These are phyloP conservation scores for Aspergillus sp. DNA, from an alignment of 2,329 filamentous ascomycete species.

Conservation along the genomic window DNA sequence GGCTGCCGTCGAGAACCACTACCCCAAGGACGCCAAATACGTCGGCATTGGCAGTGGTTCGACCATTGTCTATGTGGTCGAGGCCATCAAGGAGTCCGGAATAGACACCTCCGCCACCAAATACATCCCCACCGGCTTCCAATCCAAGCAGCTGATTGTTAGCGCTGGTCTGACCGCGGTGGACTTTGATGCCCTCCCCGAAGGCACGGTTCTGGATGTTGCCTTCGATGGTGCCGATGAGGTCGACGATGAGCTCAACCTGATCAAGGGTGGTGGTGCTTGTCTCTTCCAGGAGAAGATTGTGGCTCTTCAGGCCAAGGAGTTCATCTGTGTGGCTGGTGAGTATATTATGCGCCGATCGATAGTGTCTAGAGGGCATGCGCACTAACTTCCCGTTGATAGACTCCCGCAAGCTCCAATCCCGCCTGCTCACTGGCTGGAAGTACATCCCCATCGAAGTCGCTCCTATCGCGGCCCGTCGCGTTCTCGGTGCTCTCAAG, in stretches of 20 bases:
- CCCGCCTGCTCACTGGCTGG: slow-evolving; percentile 74
- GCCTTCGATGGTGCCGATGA: slow-evolving; percentile 97
- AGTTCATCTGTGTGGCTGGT: slow-evolving; percentile 87
- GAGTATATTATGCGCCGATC: slow-evolving; percentile 30
- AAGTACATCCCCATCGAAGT: slow-evolving; percentile 90
- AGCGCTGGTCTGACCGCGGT: slow-evolving; percentile 74
- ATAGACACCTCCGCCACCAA: slow-evolving; percentile 61
- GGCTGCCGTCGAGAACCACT: slow-evolving; percentile 62
- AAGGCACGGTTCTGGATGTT: slow-evolving; percentile 71
- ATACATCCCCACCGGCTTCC: slow-evolving; percentile 90
- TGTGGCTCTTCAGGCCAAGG: slow-evolving; percentile 78
- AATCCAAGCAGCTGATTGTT: slow-evolving; percentile 84
- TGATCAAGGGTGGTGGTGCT: slow-evolving; percentile 97
- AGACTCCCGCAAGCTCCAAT: slow-evolving; percentile 89
- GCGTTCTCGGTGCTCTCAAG: slow-evolving; percentile 72
- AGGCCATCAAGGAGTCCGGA: slow-evolving; percentile 59
- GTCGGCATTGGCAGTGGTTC: slow-evolving; percentile 67
- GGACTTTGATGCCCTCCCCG: slow-evolving; percentile 73
- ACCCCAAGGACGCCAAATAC: slow-evolving; percentile 57
- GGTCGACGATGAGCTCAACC: slow-evolving; percentile 90
- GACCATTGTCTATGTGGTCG: slow-evolving; percentile 68
- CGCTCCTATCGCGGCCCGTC: slow-evolving; percentile 76
- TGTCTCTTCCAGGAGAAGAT: slow-evolving; percentile 98
- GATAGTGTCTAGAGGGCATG: not conserved
- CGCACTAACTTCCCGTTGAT: slow-evolving; percentile 11